Conservation (phyloP, 768 basidiomycete genomes). For the Punctularia strigosozonata region DNA sequence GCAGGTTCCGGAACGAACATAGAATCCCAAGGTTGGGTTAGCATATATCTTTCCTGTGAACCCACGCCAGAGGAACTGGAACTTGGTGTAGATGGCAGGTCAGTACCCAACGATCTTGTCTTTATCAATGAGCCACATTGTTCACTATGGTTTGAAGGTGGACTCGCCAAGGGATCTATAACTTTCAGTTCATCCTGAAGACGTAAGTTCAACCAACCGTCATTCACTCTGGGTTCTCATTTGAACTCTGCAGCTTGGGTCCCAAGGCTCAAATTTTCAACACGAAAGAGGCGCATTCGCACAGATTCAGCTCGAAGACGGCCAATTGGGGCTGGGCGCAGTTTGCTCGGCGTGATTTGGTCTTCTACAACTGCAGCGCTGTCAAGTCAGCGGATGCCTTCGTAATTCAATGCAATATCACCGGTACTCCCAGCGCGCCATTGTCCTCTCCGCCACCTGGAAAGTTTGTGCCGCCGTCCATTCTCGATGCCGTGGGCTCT, state of each 20-base stretch:
- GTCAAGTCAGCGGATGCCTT: slow-evolving; percentile 56
- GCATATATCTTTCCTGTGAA: slow-evolving; percentile 75
- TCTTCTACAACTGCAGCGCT: slow-evolving; percentile 45
- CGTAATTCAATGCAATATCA: slow-evolving; percentile 68
- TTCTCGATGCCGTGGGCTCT: slow-evolving; percentile 61
- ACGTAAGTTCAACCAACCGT: slow-evolving; percentile 28
- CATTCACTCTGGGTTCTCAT: slow-evolving; percentile 14
- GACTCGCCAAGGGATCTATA: slow-evolving; percentile 77
- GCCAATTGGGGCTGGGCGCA: slow-evolving; percentile 89
- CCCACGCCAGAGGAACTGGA: slow-evolving; percentile 73
- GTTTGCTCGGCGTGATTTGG: slow-evolving; percentile 63
- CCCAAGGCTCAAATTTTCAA: slow-evolving; percentile 42
- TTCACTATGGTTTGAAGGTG: slow-evolving; percentile 13
- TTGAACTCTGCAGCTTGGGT: no score
- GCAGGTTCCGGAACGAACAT: slow-evolving; percentile 22
- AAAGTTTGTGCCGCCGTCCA: slow-evolving; percentile 50
- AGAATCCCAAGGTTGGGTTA: slow-evolving; percentile 47
- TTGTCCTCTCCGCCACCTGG: slow-evolving; percentile 29
- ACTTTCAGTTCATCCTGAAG: slow-evolving; percentile 74
- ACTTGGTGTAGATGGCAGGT: slow-evolving; percentile 48
- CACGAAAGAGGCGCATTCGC: slow-evolving; percentile 71
- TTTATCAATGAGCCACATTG: neutral
- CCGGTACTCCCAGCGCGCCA: slow-evolving; percentile 48
- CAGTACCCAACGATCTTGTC: slow-evolving; percentile 4
- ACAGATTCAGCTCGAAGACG: slow-evolving; percentile 39